phyloP scores from a whole-genome alignment of 1,139 yeast species.

The Pichia sp. region DNA sequence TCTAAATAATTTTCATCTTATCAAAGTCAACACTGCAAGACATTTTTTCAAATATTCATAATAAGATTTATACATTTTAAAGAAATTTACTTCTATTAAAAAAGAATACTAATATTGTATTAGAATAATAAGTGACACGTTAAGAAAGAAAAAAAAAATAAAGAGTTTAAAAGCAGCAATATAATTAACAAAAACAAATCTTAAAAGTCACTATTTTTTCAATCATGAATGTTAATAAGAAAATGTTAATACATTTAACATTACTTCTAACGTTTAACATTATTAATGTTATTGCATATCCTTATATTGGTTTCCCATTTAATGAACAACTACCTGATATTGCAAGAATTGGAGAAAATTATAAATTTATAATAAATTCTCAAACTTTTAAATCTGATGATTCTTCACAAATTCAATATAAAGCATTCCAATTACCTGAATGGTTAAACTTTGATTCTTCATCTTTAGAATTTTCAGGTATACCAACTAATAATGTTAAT shows the following conservation, averaged over 20 bases:
- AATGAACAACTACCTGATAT: slow-evolving; percentile 80
- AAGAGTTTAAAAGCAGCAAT: no score
- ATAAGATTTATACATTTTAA: no score
- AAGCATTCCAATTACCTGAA: slow-evolving; percentile 53
- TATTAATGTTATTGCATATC: slow-evolving; percentile 24
- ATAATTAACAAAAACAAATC: no score
- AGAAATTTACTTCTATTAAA: no score
- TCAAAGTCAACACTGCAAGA: no score
- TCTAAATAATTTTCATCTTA: no score
- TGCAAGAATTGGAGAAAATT: slow-evolving; percentile 61
- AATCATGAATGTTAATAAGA: not conserved
- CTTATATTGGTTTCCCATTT: slow-evolving; percentile 73
- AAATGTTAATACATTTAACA: not conserved
- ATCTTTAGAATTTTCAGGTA: slow-evolving; percentile 63
- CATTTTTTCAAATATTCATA: no score
- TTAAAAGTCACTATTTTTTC: no score
- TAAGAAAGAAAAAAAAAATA: no score
- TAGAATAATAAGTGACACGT: no score
- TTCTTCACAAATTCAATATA: slow-evolving; percentile 43
- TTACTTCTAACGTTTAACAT: not conserved
- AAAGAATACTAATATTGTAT: no score
- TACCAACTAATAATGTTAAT: slow-evolving; percentile 40
- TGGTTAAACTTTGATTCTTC: slow-evolving; percentile 73
- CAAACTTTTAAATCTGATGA: slow-evolving; percentile 58
- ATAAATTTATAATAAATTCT: slow-evolving; percentile 62